A percentile compares a stretch with the other conserved stretches of the same genome.
Conservation (phyloP, 2,329 filamentous ascomycete species). For the Pseudogymnoascus sp. region DNA sequence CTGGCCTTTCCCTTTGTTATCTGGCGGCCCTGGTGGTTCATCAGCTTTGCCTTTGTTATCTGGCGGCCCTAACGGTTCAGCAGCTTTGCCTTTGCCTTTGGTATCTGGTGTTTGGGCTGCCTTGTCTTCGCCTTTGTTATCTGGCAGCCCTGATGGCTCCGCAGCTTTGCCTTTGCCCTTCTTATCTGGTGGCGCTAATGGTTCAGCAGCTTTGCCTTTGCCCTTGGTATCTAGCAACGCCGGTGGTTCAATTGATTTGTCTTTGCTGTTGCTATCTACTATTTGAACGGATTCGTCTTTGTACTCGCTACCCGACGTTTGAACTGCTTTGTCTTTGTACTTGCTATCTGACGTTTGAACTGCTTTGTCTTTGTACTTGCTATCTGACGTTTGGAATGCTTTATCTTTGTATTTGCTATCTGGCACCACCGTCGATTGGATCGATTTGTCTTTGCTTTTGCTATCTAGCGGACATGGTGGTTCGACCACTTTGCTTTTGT, state of each 20-base stretch:
- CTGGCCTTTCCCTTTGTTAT: not conserved
- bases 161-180: not conserved
- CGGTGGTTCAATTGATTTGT: not conserved
- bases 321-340: not conserved
- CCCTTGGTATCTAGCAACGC: not conserved
- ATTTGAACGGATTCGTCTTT: not conserved
- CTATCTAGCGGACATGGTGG: not conserved
- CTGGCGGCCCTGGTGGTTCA: not conserved
- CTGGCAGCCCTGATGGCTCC: not conserved
- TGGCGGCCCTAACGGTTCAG: not conserved
- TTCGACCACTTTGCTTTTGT: not conserved
- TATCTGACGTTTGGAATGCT: not conserved
- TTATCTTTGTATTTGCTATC: not conserved
- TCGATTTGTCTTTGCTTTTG: not conserved
- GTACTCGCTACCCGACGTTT: not conserved
- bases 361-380: not conserved
- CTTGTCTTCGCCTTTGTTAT: not conserved
- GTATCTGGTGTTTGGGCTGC: not conserved
- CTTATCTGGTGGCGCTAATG: not conserved
- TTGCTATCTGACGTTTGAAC: not conserved
- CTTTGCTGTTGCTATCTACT: not conserved
- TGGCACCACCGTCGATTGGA: not conserved
- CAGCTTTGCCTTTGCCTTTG: not conserved
- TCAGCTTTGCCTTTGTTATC: not conserved
- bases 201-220: not conserved